Conservation (phyloP, 495 filamentous ascomycete species). For the Aspergillus hancockii region DNA sequence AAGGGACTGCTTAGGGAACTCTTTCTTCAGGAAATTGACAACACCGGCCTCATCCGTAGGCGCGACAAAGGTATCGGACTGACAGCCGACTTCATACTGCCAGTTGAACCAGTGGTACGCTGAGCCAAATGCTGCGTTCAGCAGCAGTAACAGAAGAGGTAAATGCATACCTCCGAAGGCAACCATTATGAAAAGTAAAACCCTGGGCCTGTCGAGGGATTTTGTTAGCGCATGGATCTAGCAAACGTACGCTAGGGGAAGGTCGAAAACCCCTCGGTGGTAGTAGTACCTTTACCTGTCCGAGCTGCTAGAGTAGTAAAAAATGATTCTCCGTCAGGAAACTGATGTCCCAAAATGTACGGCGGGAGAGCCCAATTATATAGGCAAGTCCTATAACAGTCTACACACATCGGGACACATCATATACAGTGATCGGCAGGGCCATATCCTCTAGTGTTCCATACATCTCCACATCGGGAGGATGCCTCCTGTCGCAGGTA, state of each 20-base stretch:
- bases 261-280: neutral
- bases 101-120: conserved; percentile 28
- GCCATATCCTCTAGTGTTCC: neutral
- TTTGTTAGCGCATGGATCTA: neutral
- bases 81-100: conserved; percentile 24
- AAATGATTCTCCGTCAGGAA: neutral
- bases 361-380: neutral
- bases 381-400: neutral
- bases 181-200: neutral
- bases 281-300: neutral
- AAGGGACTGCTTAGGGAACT: conserved; percentile 15
- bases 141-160: conserved; percentile 8
- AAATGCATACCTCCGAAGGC: conserved; percentile 4
- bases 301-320: neutral
- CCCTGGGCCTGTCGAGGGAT: neutral
- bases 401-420: neutral
- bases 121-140: conserved; percentile 9
- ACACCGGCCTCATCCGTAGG: conserved; percentile 13
- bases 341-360: neutral
- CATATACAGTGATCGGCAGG: neutral
- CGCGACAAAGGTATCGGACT: conserved; percentile 17
- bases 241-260: neutral
- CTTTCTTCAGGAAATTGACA: conserved; percentile 17
- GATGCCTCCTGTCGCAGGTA: neutral
- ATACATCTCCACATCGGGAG: neutral